Conservation (phyloP, 1,139 yeast genomes). For the Kurtzmaniella quercitrusa region DNA sequence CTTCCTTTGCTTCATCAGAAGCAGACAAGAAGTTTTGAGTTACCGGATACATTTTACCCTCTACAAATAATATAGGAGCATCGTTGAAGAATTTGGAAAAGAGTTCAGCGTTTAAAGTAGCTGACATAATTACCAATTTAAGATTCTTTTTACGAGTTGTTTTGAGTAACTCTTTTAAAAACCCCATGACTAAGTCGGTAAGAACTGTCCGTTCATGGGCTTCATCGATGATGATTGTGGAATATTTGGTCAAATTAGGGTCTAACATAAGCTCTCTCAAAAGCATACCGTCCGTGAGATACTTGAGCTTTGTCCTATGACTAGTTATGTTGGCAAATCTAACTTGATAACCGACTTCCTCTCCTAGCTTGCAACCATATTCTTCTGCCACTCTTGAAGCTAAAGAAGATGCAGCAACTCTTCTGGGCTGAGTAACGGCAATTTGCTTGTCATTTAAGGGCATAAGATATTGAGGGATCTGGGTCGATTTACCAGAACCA, state of each 20-base stretch:
- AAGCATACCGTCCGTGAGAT: conserved; percentile 96
- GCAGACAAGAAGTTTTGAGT: conserved; percentile 58
- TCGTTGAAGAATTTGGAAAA: conserved; percentile 73
- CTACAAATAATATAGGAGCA: conserved; percentile 80
- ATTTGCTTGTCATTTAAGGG: conserved; percentile 50
- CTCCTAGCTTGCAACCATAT: conserved; percentile 71
- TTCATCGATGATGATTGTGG: conserved; percentile 85
- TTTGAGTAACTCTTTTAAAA: conserved; percentile 61
- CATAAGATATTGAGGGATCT: conserved; percentile 86
- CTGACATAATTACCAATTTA: conserved; percentile 79
- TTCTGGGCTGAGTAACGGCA: conserved; percentile 94
- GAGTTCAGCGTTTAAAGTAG: conserved; percentile 90
- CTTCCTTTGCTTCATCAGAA: conserved; percentile 53
- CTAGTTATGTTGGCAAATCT: conserved; percentile 55
- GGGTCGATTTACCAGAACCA: conserved; percentile 98
- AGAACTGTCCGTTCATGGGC: conserved; percentile 95
- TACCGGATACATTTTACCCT: conserved; percentile 88
- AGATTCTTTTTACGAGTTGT: conserved; percentile 44
- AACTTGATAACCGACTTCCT: conserved; percentile 90
- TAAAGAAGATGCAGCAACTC: conserved; percentile 94
- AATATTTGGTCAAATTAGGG: conserved; percentile 56
- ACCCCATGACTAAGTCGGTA: conserved; percentile 87
- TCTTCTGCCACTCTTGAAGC: conserved; percentile 94
- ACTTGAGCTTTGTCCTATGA: conserved; percentile 63
- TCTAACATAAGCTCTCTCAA: conserved; percentile 86